Base-by-base conservation (phyloP, 2,329 filamentous ascomycete genomes). In the Aschersonia sp. region DNA sequence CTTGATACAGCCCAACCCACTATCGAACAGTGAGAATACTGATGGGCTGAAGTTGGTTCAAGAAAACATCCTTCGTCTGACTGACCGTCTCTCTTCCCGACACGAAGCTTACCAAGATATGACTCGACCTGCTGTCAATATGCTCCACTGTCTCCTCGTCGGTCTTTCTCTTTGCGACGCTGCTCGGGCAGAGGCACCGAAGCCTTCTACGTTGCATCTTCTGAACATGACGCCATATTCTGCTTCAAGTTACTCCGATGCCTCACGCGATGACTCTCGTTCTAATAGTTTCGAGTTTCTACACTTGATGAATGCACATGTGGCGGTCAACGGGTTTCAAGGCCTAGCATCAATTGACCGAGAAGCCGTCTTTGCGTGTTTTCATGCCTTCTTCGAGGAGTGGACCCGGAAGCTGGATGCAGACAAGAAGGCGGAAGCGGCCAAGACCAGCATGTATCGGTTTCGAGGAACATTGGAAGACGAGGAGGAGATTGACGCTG, bases 51-150 rank as follows among this genome's bases (percentile, higher is more conserved):
- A 70, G 31, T 66, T 79, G 2, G 62, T 79, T 12, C 69, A 68
- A 47, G 68, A 72, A 50, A 78, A 76, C 47, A 67, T 92, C n/a
- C 66, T 70, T 6, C 79, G 84, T 51, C 77, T 95, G 40, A 77
- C 84, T 45, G 69, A 74, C 47, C 77, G 89, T 43, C 72, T 98
- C 6, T 74, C 72, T 2, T 70, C 76, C 32, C 73, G 79, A 37
- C 94, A 88, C 58, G 75, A 80, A 40, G 79, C 80, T 11, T 97
- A 95, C 57, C 85, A 87, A 51, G 92, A 98, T 58, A 77, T 97
- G 55, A 85, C 84, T 0, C 72, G 77, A 43, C 89, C 87, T 4
- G 74, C 87, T 9, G 72, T 87, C 43, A 86, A 84, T 46, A 84
- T 95, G 52, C 69, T 97, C 42, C 79, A 84, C 49, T 86, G 86